Conservation (phyloP, 2,329 filamentous ascomycete genomes). For the Malbranchea zuffiana region DNA sequence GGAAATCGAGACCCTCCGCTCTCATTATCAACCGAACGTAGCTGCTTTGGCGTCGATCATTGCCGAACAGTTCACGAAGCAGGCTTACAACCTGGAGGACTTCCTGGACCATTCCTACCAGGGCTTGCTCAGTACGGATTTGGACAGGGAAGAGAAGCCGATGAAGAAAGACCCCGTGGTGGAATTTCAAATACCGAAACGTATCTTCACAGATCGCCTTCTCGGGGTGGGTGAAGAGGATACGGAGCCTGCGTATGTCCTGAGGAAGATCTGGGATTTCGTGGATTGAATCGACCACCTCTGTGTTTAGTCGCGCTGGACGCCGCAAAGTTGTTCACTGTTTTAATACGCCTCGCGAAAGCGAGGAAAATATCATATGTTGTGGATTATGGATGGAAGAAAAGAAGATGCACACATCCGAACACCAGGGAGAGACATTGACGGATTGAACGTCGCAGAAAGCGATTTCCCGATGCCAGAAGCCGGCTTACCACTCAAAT, state of each 20-base stretch:
- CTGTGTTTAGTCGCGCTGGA: no score
- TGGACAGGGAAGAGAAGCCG: slow-evolving; percentile 53
- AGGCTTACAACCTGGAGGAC: slow-evolving; percentile 88
- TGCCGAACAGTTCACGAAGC: slow-evolving; percentile 93
- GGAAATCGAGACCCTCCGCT: slow-evolving; percentile 85
- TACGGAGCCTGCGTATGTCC: slow-evolving; percentile 26
- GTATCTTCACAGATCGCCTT: slow-evolving; percentile 49
- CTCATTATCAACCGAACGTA: slow-evolving; percentile 94
- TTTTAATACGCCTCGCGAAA: no score
- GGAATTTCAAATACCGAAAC: slow-evolving; percentile 88
- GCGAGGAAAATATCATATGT: no score
- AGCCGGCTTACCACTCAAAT: no score
- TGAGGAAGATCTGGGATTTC: slow-evolving; percentile 31
- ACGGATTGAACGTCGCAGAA: no score
- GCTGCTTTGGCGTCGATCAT: slow-evolving; percentile 89
- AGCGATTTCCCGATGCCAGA: no score
- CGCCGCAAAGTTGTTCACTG: no score
- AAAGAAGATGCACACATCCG: no score
- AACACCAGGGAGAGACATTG: no score
- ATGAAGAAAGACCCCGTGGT: slow-evolving; percentile 79
- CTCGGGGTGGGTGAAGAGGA: slow-evolving; percentile 33
- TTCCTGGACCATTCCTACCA: slow-evolving; percentile 89
- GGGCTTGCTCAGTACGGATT: slow-evolving; percentile 66
- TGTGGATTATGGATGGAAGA: no score
- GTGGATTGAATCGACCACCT: no score